These are phyloP conservation scores for Calvatia gigantea DNA, from an alignment of 768 basidiomycete species.

Conservation along the genomic window DNA sequence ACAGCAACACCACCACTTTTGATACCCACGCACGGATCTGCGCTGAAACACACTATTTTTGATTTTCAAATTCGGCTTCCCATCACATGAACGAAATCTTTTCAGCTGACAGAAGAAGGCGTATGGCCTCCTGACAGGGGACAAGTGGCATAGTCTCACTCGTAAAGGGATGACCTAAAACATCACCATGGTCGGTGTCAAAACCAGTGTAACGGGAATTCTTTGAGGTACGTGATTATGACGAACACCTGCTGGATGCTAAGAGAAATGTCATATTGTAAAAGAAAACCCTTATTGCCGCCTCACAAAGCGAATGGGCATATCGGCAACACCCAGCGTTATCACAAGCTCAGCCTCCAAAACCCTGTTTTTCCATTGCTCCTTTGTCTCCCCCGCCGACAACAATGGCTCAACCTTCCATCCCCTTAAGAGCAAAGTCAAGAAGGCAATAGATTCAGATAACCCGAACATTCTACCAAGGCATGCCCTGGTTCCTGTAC, in stretches of 20 bases:
- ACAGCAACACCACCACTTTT: too few relatives aligned
- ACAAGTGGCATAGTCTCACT: background rate
- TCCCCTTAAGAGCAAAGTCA: slow-evolving; percentile 48
- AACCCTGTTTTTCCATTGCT: slow-evolving; percentile 34
- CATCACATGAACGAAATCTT: background rate
- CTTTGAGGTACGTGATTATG: too few relatives aligned
- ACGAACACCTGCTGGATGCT: too few relatives aligned
- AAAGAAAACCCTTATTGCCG: slow-evolving; percentile 16
- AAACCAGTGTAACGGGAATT: background rate
- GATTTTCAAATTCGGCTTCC: slow-evolving; percentile 1
- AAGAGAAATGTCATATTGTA: background rate
- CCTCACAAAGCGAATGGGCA: slow-evolving; percentile 29
- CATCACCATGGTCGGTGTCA: background rate
- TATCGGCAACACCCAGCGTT: slow-evolving; percentile 30
- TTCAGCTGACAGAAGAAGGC: too few relatives aligned
- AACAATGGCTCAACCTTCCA: slow-evolving; percentile 50
- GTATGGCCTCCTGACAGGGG: background rate
- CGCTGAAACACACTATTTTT: background rate
- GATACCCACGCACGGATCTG: too few relatives aligned
- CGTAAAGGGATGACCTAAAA: background rate
- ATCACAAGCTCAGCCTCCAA: slow-evolving; percentile 33
- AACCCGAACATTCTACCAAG: slow-evolving; percentile 55
- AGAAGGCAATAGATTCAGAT: slow-evolving; percentile 49
- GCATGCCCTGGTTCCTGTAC: slow-evolving; percentile 46
- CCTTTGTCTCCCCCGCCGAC: slow-evolving; percentile 32